Evolutionary conservation across 2,329 filamentous ascomycete genomes (phyloP).

Genomic region (Furcasterigmium sp.): DNA sequence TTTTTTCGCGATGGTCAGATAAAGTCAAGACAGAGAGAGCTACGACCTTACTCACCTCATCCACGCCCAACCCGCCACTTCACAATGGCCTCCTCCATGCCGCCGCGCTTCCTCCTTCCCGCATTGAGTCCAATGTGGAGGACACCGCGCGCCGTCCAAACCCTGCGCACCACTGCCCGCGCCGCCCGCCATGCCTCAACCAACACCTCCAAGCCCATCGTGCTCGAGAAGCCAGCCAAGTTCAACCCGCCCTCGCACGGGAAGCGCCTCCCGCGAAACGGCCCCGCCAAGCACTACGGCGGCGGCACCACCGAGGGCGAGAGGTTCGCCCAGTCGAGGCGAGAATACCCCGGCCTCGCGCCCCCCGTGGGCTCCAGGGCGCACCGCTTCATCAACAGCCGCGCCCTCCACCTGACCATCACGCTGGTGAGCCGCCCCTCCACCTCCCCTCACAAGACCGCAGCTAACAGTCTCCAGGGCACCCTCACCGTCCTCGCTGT

Average conservation of each 20-base stretch:
- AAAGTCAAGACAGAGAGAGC: too few relatives aligned
- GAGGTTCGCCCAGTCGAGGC: constrained; percentile 57
- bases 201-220: constrained; percentile 47
- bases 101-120: constrained; percentile 65
- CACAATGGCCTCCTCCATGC: constrained; percentile 38
- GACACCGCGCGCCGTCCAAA: constrained; percentile 19
- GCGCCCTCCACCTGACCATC: constrained; percentile 73
- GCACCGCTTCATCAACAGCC: constrained; percentile 79
- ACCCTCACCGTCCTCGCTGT: constrained; percentile 65
- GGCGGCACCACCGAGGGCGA: constrained; percentile 64
- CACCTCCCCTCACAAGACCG: not conserved
- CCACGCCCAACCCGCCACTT: not conserved
- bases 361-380: constrained; percentile 76
- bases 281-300: constrained; percentile 65
- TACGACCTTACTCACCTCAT: not conserved
- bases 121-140: constrained; percentile 54
- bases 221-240: constrained; percentile 80
- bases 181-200: constrained; percentile 23
- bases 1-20: not conserved
- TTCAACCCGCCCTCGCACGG: constrained; percentile 93
- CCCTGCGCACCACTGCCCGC: constrained; percentile 16
- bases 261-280: constrained; percentile 55
- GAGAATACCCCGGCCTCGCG: constrained; percentile 84
- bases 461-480: constrained; percentile 32
- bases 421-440: constrained; percentile 59